A percentile compares a stretch with the other conserved stretches of the same genome.
Evolutionary conservation across 805 yeast species (phyloP).

Genomic region (Pichia thaimueangensis): DNA sequence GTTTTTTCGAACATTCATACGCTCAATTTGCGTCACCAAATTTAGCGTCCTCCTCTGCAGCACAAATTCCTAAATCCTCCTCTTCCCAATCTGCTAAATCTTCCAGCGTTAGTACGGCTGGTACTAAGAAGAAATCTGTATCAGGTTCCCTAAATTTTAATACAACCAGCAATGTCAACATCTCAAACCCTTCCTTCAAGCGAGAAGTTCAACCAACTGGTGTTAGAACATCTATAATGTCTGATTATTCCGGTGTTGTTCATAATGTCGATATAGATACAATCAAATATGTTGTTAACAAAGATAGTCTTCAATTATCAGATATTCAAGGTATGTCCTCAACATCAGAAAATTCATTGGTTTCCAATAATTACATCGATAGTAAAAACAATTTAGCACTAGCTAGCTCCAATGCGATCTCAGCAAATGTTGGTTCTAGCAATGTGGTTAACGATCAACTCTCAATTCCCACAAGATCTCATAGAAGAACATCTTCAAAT

Average conservation of each 20-base stretch:
- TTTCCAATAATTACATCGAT: background rate
- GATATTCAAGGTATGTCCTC: conserved; percentile 3
- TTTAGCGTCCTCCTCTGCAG: no score
- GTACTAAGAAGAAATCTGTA: no score
- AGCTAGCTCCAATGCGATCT: background rate
- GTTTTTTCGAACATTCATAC: no score
- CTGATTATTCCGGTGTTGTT: conserved; percentile 34
- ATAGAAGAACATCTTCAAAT: background rate
- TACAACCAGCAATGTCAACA: no score
- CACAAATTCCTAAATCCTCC: no score
- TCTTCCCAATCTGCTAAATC: no score
- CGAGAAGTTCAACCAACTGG: background rate
- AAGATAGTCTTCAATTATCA: conserved; percentile 7
- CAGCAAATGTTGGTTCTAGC: background rate
- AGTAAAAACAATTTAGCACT: background rate
- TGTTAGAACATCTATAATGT: conserved; percentile 26
- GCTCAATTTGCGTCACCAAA: no score
- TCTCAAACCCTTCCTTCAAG: no score
- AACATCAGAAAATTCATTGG: conserved; percentile 1
- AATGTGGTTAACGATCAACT: background rate
- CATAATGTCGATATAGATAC: conserved; percentile 32
- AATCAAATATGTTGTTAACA: conserved; percentile 27
- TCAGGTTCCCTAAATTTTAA: no score
- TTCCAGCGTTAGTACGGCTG: no score
- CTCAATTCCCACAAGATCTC: conserved; percentile 2